A percentile compares a stretch with the other conserved stretches of the same genome.
Evolutionary conservation across 2,329 filamentous ascomycete genomes (phyloP).

Genomic region (Claviceps arundinis): DNA sequence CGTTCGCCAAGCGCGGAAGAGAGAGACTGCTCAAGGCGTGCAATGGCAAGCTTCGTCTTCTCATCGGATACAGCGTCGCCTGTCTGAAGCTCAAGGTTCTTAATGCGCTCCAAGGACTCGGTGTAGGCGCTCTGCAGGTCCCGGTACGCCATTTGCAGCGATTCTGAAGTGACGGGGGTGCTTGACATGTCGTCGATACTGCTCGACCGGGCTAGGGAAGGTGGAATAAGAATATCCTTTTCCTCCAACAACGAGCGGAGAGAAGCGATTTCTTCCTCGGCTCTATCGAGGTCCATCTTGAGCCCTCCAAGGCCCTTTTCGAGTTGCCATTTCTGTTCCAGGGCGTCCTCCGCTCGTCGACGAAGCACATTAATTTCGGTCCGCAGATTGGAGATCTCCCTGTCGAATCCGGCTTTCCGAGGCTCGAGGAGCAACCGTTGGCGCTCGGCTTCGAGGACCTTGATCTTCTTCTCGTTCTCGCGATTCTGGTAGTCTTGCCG

Average conservation of each 20-base stretch:
- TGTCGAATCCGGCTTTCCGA: constrained; percentile 66
- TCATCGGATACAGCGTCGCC: constrained; percentile 29
- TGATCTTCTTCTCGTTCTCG: constrained; percentile 71
- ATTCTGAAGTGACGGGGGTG: constrained; percentile 49
- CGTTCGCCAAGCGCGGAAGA: constrained; percentile 57
- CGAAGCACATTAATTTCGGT: constrained; percentile 76
- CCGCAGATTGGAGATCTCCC: constrained; percentile 65
- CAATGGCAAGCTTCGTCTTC: constrained; percentile 48
- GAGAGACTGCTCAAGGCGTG: constrained; percentile 55
- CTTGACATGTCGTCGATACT: constrained; percentile 14
- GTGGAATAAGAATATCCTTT: constrained; percentile 66
- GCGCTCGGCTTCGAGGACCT: constrained; percentile 62
- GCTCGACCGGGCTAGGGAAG: constrained; percentile 36
- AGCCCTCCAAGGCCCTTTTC: constrained; percentile 79
- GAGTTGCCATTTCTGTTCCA: constrained; percentile 92
- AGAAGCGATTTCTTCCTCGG: constrained; percentile 83
- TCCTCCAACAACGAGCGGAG: constrained; percentile 66
- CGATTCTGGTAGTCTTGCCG: constrained; percentile 75
- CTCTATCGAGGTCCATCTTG: constrained; percentile 93
- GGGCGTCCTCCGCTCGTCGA: constrained; percentile 78
- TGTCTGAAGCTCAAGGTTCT: constrained; percentile 42
- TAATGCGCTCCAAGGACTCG: constrained; percentile 53
- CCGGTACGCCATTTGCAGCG: constrained; percentile 59
- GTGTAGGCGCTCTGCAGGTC: constrained; percentile 62
- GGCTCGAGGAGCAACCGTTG: constrained; percentile 57